Evolutionary conservation across 371 early-diverging fungal genomes (phyloP), one percentile per base, ranked within the genome.

Genomic region (Zychaea mexicana): DNA sequence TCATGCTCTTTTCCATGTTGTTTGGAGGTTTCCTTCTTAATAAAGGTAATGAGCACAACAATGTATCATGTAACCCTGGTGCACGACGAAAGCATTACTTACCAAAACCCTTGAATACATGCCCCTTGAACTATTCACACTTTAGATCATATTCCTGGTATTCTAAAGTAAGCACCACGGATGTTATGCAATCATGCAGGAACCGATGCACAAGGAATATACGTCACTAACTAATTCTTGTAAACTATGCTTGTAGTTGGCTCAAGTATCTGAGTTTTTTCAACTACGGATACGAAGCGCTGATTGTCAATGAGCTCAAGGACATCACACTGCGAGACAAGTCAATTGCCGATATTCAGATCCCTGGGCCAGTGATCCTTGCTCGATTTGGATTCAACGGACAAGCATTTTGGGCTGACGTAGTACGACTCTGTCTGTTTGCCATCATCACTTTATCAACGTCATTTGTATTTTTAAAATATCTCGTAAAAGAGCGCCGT

Each of bases 1-100:
- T 88, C 45, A 90, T 95, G 71, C 78, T 97, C 36, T 94, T 95
- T 66, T 88, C 90, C 33, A 93, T 96, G 90, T 71, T 96, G 24
- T 95, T 96, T 81, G 91, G 94, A 13, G 95, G 96, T 1, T 85
- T 95, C 24, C 72, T 97, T 45, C 76, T 97, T 39, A 95, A 95
- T 76, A 91, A 91, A 74, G 87, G 88, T 78, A 72, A 47, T 3
- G 8, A 47, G 26, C 3, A 26, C n/a, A 22, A 24, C 7, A 36
- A 9, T 36, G 7, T 36, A 7, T 36, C n/a, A n/a, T n/a, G n/a
- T n/a, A n/a, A n/a, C n/a, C n/a, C n/a, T n/a, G n/a, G n/a, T n/a
- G n/a, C n/a, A n/a, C n/a, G n/a, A n/a, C n/a, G n/a, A n/a, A n/a
- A n/a, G n/a, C n/a, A n/a, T n/a, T n/a, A n/a, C n/a, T n/a, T n/a